phyloP scores from a whole-genome alignment of 805 yeast species.

The Nakazawaea ernobii region DNA sequence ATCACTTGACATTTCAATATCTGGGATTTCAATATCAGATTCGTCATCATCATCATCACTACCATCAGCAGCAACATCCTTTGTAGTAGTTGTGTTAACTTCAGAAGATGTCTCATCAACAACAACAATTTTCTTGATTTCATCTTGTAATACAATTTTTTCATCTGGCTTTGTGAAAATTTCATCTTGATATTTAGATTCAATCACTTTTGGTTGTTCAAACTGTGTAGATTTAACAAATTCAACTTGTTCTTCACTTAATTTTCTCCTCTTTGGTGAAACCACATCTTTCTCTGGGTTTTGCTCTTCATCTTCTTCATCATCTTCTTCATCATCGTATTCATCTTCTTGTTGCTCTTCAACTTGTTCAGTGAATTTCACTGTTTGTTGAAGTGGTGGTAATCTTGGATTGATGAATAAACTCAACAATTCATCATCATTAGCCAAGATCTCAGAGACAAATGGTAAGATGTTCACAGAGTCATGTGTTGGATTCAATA shows the following conservation, averaged over 20 bases:
- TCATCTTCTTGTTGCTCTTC: constrained; percentile 15
- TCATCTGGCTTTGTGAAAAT: constrained; percentile 4
- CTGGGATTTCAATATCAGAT: constrained; percentile 32
- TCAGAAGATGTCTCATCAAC: not conserved
- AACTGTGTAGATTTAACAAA: constrained; percentile 7
- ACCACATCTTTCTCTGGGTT: not conserved
- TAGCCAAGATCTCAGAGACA: constrained; percentile 44
- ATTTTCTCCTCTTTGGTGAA: not conserved
- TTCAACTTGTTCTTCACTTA: constrained; percentile 1
- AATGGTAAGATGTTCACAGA: constrained; percentile 68
- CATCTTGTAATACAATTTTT: constrained; percentile 11
- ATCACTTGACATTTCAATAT: constrained; percentile 25
- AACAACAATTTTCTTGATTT: not conserved
- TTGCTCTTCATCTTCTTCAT: constrained; percentile 7
- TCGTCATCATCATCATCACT: constrained; percentile 12
- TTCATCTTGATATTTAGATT: constrained; percentile 1
- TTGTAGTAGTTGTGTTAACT: constrained; percentile 1
- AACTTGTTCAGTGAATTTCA: not conserved
- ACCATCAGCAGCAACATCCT: constrained; percentile 9
- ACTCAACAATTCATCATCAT: constrained; percentile 45
- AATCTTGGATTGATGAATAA: constrained; percentile 70
- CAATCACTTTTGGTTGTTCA: constrained; percentile 13
- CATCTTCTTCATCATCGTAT: constrained; percentile 15
- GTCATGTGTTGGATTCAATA: constrained; percentile 57
- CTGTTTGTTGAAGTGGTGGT: constrained; percentile 35